Evolutionary conservation across 768 basidiomycete genomes (phyloP), one percentile per base, ranked within the genome.

Genomic region (Mycena epipterygia): DNA sequence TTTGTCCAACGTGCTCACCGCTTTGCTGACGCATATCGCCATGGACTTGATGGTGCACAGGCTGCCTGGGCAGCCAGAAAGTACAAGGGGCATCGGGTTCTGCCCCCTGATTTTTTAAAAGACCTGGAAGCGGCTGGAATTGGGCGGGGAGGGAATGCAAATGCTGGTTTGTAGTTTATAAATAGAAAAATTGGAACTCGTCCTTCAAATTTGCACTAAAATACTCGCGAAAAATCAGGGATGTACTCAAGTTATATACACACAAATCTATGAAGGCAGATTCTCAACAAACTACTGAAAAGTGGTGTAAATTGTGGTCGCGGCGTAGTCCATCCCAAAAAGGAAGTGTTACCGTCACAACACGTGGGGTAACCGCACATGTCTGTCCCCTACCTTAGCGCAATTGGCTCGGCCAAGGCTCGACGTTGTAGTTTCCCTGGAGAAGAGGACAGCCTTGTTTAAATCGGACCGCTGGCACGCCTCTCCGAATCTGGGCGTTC

Each of bases 21-120:
- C 17, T 64, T 64, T 46, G 51, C 52, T 44, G 63, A 64, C 25
- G 52, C 63, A 48, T 56, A 65, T 44, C 42, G 64, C 37, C 49
- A 64, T 21, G 62, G 62, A 19, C 41, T 64, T 17, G 52, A 64
- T n/a, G n/a, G n/a, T n/a, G n/a, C n/a, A n/a, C n/a, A n/a, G n/a
- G n/a, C n/a, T n/a, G n/a, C n/a, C n/a, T 33, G 62, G 62, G n/a
- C n/a, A n/a, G n/a, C n/a, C n/a, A n/a, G n/a, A n/a, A n/a, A n/a
- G n/a, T n/a, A n/a, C n/a, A n/a, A n/a, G n/a, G n/a, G 37, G 37
- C 37, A 39, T 39, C 37, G 37, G 8, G 37, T 39, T 39, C 37
- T 39, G 8, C 37, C 37, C 16, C 37, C 9, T 39, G 37, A 39
- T 8, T 39, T 39, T 39, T 39, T 39, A 39, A 39, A 8, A 39